These are phyloP conservation scores for Camelina sativa DNA, from an alignment of 345 rosid species.

Conservation along the genomic window DNA sequence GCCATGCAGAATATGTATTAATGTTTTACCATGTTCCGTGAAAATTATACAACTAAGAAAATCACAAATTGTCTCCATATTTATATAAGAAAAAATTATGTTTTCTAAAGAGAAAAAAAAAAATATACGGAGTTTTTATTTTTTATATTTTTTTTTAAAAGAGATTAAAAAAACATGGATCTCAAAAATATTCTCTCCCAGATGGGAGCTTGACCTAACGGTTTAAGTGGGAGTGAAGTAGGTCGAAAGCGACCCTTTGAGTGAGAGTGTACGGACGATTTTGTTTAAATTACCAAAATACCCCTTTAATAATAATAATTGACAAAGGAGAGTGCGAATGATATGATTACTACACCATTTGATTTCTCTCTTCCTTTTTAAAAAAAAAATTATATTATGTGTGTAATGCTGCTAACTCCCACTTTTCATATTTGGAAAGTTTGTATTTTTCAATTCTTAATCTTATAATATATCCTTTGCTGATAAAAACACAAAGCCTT, in stretches of 20 bases:
- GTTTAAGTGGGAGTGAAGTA: conserved; percentile 43
- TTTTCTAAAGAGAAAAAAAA: too few species aligned
- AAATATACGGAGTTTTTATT: too few species aligned
- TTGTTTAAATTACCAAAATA: neutral
- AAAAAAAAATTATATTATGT: too few species aligned
- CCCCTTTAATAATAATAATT: conserved; percentile 30
- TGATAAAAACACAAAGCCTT: too few species aligned
- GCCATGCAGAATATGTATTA: neutral
- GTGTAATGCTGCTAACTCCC: neutral
- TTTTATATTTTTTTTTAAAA: too few species aligned
- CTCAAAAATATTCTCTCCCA: conserved; percentile 37
- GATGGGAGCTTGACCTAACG: conserved; percentile 43
- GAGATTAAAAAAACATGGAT: too few species aligned
- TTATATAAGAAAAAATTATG: too few species aligned
- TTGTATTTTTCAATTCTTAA: conserved; percentile 23
- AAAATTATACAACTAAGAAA: too few species aligned
- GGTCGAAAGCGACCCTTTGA: conserved; percentile 41
- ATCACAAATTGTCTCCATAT: too few species aligned
- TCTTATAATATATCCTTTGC: neutral
- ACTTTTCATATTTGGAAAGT: conserved; percentile 37
- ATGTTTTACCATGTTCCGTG: too few species aligned
- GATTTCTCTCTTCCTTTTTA: conserved; percentile 10
- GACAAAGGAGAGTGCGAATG: conserved; percentile 32
- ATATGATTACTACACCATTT: conserved; percentile 39
- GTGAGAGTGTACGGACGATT: conserved; percentile 31